A percentile compares a stretch with the other conserved stretches of the same genome.
Conservation (phyloP, 2,329 filamentous ascomycete genomes). For the Epichloe sp. region DNA sequence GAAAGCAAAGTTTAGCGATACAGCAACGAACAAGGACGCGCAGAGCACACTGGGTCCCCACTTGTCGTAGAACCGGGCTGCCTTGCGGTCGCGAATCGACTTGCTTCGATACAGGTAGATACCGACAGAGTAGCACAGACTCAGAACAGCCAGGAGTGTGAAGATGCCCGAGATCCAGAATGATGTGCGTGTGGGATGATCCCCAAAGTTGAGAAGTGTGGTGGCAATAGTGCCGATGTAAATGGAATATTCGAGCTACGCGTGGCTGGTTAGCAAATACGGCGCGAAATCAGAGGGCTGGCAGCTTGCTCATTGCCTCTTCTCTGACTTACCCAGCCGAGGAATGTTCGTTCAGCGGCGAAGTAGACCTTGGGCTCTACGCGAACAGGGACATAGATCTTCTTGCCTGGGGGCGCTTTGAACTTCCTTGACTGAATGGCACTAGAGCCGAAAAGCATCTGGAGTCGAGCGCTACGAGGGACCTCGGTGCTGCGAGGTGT, state of each 20-base stretch:
- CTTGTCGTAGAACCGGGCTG: conserved; percentile 84
- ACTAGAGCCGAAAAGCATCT: conserved; percentile 39
- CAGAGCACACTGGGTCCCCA: conserved; percentile 75
- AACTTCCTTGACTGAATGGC: conserved; percentile 47
- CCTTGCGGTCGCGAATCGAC: conserved; percentile 69
- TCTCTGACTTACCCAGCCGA: conserved; percentile 61
- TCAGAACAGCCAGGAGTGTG: conserved; percentile 63
- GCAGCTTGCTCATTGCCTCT: too few relatives aligned
- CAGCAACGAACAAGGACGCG: conserved; percentile 55
- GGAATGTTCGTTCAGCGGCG: conserved; percentile 87
- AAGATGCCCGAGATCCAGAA: conserved; percentile 65
- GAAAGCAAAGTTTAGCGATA: conserved; percentile 68
- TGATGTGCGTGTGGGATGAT: conserved; percentile 40
- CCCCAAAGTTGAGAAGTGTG: conserved; percentile 70
- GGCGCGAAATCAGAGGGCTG: not conserved
- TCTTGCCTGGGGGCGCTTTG: conserved; percentile 69
- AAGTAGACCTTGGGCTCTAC: conserved; percentile 98
- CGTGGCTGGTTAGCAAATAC: conserved; percentile 9
- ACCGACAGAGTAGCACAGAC: conserved; percentile 69
- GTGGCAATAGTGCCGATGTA: conserved; percentile 82
- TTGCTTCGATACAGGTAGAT: conserved; percentile 82
- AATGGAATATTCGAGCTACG: conserved; percentile 83
- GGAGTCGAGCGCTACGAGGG: conserved; percentile 40
- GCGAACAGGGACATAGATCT: conserved; percentile 88
- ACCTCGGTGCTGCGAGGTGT: conserved; percentile 42